A percentile compares a stretch with the other conserved stretches of the same genome.
phyloP scores from a whole-genome alignment of 2,329 filamentous ascomycete species.

The Trichoderma afroharzianum region DNA sequence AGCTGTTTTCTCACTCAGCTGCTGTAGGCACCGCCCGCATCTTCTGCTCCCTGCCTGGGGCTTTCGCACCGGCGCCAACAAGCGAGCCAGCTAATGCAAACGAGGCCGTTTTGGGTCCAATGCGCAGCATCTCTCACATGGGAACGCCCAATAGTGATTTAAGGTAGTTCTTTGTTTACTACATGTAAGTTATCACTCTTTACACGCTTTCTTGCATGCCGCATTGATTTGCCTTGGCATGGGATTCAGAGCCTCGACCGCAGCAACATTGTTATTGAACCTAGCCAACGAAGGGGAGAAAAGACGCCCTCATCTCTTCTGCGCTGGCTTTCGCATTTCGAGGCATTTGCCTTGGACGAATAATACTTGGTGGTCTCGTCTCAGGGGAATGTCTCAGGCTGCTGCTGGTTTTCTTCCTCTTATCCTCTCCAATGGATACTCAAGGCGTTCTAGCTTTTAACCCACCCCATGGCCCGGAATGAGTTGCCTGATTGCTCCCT shows the following conservation, averaged over 20 bases:
- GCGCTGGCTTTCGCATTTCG: background rate
- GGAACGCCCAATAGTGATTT: background rate
- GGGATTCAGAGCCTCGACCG: background rate
- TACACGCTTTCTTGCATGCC: background rate
- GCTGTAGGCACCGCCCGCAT: background rate
- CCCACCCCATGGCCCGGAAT: background rate
- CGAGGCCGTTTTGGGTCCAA: background rate
- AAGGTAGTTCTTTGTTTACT: background rate
- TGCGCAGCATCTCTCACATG: background rate
- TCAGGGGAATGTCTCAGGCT: background rate
- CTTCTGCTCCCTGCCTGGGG: background rate
- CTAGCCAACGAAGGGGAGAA: background rate
- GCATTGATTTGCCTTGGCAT: background rate
- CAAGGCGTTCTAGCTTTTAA: constrained; percentile 9
- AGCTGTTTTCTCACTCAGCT: constrained; percentile 2
- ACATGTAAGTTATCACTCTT: background rate
- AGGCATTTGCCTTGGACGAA: background rate
- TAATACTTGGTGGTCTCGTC: background rate
- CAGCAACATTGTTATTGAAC: background rate
- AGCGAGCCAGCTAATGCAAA: background rate
- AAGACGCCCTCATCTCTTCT: background rate
- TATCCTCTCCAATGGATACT: background rate
- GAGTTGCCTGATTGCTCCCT: background rate
- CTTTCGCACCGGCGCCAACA: background rate
- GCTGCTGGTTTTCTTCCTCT: background rate